A percentile compares a stretch with the other conserved stretches of the same genome.
phyloP scores from a whole-genome alignment of 257 asterid species.

The Solanum ahanhuiri region DNA sequence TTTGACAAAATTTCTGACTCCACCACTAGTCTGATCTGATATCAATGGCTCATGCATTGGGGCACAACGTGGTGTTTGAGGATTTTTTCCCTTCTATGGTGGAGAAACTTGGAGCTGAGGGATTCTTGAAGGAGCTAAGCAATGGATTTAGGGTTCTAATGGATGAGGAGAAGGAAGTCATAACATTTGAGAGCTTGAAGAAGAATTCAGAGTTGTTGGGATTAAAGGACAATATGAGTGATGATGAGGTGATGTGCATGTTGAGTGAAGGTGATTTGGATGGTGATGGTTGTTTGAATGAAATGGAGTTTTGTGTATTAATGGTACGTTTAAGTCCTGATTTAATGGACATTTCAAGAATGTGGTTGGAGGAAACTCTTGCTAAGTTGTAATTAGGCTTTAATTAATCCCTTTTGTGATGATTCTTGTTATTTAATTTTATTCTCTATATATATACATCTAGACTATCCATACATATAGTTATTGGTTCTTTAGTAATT shows the following conservation, averaged over 20 bases:
- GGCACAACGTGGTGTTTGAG: slow-evolving; percentile 26
- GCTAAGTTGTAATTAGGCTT: not conserved
- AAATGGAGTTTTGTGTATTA: slow-evolving; percentile 65
- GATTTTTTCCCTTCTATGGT: slow-evolving; percentile 74
- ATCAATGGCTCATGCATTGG: not conserved
- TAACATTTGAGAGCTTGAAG: slow-evolving; percentile 67
- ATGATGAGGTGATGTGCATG: slow-evolving; percentile 47
- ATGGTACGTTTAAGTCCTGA: slow-evolving; percentile 70
- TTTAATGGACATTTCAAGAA: slow-evolving; percentile 38
- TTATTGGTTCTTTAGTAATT: not conserved
- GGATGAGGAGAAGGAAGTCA: slow-evolving; percentile 40
- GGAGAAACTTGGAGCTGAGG: slow-evolving; percentile 58
- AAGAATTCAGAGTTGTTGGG: slow-evolving; percentile 33
- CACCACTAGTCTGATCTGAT: not conserved
- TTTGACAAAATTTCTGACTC: not conserved
- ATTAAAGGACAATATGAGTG: slow-evolving; percentile 18
- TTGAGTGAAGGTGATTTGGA: slow-evolving; percentile 63
- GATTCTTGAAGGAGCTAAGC: slow-evolving; percentile 52
- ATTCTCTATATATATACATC: not conserved
- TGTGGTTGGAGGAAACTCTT: slow-evolving; percentile 10
- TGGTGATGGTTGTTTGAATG: slow-evolving; percentile 49
- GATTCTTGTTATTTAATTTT: not conserved
- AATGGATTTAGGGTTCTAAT: slow-evolving; percentile 48
- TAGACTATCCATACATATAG: not conserved
- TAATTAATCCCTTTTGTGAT: not conserved